Base-by-base conservation (phyloP, 2,329 filamentous ascomycete genomes). In the Diaporthe capsici region DNA sequence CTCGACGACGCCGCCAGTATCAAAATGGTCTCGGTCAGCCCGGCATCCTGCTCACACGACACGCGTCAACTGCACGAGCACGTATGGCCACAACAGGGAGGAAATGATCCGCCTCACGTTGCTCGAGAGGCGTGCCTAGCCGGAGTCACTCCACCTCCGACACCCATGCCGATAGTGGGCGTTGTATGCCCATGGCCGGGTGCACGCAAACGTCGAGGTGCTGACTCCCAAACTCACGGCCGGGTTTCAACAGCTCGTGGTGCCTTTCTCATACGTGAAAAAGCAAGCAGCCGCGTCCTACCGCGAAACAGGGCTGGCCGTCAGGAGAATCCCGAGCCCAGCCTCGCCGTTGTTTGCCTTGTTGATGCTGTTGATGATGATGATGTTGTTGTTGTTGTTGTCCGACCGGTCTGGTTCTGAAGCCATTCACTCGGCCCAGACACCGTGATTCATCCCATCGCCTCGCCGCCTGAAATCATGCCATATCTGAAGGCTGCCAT, bases 1-100 rank as follows among this genome's bases (percentile, higher is more conserved):
- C 31, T 37, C 28, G 31, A 34, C 5, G 13, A 28, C 68, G 53
- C 68, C 25, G 68, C 28, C 53, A 58, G 25, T 13, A 25, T 28
- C 58, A 42, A 37, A n/a, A 31, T 22, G 44, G 60, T 7, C n/a
- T 60, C 53, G 37, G 42, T 58, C 53, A 47, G 57, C 44, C 49
- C n/a, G 68, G 53, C 17, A 34, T 25, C 28, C 4, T 71, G 53
- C 68, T 60, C 42, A 25, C 51, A 47, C 34, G 68, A 55, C 68
- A 71, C 68, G 68, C 68, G 53, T 71, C 53, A 31, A 71, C 28
- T n/a, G 25, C 53, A 71, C 25, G 15, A n/a, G 68, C 53, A 34
- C 5, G 42, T 47, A 71, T 10, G 68, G 44, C 39, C 68, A 47
- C 39, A 39, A 9, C 39, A 71, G 49, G n/a, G 25, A 60, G 25